Percentiles rank a stretch among this genome's conserved stretches.
These are phyloP conservation scores for Dactylonectria estremocensis DNA, from an alignment of 2,329 filamentous ascomycete genomes.

Conservation along the genomic window DNA sequence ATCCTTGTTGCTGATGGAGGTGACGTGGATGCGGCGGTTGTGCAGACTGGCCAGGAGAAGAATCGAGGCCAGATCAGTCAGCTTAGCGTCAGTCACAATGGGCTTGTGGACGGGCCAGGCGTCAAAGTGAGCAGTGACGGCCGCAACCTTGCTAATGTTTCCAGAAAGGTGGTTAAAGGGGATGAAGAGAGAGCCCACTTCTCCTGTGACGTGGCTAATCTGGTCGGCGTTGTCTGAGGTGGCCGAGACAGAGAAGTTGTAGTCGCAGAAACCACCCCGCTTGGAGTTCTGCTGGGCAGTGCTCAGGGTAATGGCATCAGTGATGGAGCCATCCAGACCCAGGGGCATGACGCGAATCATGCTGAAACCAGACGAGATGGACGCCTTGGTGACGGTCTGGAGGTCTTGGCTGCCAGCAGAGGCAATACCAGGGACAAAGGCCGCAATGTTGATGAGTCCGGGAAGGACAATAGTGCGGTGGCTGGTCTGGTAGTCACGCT, in stretches of 20 bases:
- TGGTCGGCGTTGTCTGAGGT: conserved; percentile 82
- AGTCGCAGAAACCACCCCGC: conserved; percentile 79
- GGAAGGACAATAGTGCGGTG: conserved; percentile 82
- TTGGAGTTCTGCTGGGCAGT: conserved; percentile 80
- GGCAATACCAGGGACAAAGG: conserved; percentile 83
- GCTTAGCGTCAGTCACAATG: conserved; percentile 86
- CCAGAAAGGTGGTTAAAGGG: conserved; percentile 87
- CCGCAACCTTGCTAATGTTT: conserved; percentile 87
- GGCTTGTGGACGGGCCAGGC: conserved; percentile 85
- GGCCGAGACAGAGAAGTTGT: conserved; percentile 84
- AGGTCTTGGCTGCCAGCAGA: conserved; percentile 77
- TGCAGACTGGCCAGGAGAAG: conserved; percentile 84
- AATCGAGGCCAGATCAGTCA: conserved; percentile 85
- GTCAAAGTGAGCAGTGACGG: conserved; percentile 84
- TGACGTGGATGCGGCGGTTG: conserved; percentile 84
- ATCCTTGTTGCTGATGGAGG: conserved; percentile 83
- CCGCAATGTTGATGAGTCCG: conserved; percentile 83
- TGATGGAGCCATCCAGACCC: conserved; percentile 80
- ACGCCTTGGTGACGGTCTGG: conserved; percentile 79
- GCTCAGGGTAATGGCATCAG: conserved; percentile 79
- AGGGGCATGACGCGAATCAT: conserved; percentile 87
- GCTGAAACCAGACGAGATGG: conserved; percentile 81
- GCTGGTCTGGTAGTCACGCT: conserved; percentile 93
- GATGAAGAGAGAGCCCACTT: conserved; percentile 86
- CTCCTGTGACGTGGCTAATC: conserved; percentile 79